phyloP scores from a whole-genome alignment of 768 basidiomycete species.

The Termitomyces sp. region DNA sequence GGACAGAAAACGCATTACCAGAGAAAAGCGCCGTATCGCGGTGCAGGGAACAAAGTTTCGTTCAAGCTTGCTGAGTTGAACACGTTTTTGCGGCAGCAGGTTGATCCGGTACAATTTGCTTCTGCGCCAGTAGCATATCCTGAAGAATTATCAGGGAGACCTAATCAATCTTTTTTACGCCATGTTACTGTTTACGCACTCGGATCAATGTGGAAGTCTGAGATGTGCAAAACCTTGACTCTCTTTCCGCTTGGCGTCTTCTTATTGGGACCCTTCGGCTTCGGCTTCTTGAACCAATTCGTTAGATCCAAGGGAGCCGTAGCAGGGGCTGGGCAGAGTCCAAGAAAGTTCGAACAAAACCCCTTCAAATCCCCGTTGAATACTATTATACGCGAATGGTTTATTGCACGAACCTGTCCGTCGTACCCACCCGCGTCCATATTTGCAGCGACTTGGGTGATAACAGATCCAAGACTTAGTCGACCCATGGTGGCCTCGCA shows the following conservation, averaged over 20 bases:
- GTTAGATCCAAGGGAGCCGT: slow-evolving; percentile 58
- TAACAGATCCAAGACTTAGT: slow-evolving; percentile 46
- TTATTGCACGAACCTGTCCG: slow-evolving; percentile 47
- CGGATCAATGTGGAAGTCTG: slow-evolving; percentile 74
- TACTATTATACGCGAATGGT: neutral
- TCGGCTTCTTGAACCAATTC: slow-evolving; percentile 72
- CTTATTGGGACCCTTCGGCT: slow-evolving; percentile 64
- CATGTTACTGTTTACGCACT: slow-evolving; percentile 30
- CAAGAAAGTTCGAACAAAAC: slow-evolving; percentile 58
- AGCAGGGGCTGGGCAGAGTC: slow-evolving; percentile 49
- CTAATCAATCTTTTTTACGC: neutral
- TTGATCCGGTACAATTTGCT: slow-evolving; percentile 58
- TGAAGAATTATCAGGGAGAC: slow-evolving; percentile 16
- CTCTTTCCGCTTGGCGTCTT: slow-evolving; percentile 58
- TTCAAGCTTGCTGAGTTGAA: slow-evolving; percentile 48
- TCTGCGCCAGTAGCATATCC: slow-evolving; percentile 68
- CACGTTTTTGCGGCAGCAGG: slow-evolving; percentile 59
- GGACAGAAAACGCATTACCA: slow-evolving; percentile 34
- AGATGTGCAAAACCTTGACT: slow-evolving; percentile 71
- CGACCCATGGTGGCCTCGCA: slow-evolving; percentile 46
- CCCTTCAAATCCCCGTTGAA: slow-evolving; percentile 23
- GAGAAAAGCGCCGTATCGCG: slow-evolving; percentile 58
- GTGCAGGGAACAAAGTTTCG: slow-evolving; percentile 48
- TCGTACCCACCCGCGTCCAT: slow-evolving; percentile 70
- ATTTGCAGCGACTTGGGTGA: slow-evolving; percentile 69